phyloP scores from a whole-genome alignment of 306 rosid genomes.

The Trifolium subterraneum region DNA sequence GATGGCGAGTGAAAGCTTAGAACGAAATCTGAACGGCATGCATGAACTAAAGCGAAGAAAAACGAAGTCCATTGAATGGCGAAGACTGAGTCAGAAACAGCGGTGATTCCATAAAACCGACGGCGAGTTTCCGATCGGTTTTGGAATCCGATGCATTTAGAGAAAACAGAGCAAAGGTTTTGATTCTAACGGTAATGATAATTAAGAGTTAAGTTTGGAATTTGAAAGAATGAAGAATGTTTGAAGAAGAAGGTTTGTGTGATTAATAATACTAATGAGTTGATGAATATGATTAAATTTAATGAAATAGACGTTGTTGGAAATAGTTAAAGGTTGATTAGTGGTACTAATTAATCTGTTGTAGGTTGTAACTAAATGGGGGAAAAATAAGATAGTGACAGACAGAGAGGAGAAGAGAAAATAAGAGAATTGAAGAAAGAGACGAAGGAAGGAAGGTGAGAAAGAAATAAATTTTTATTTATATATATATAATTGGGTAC shows the following conservation, averaged over 20 bases:
- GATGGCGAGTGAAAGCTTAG: slow-evolving; percentile 56
- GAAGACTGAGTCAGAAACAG: slow-evolving; percentile 40
- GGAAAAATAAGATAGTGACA: slow-evolving; percentile 44
- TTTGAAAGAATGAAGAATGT: slow-evolving; percentile 7
- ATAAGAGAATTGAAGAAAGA: slow-evolving; percentile 25
- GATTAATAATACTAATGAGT: not conserved
- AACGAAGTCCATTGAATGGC: slow-evolving; percentile 69
- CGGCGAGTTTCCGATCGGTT: slow-evolving; percentile 57
- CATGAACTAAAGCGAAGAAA: slow-evolving; percentile 58
- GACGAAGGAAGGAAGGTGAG: not conserved
- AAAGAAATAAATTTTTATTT: no score
- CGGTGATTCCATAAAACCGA: slow-evolving; percentile 73
- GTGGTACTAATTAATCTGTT: no score
- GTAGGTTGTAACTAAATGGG: not conserved
- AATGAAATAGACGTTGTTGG: not conserved
- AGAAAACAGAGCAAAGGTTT: not conserved
- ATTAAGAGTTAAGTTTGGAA: not conserved
- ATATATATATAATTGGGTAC: slow-evolving; percentile 41
- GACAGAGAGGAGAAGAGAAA: not conserved
- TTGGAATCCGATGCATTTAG: slow-evolving; percentile 57
- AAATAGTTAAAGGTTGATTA: not conserved
- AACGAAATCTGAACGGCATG: slow-evolving; percentile 51
- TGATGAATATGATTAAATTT: not conserved
- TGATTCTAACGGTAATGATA: not conserved
- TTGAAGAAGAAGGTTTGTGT: not conserved